Conservation (phyloP, 2,329 filamentous ascomycete species). For the Achaetomium macrosporum region DNA sequence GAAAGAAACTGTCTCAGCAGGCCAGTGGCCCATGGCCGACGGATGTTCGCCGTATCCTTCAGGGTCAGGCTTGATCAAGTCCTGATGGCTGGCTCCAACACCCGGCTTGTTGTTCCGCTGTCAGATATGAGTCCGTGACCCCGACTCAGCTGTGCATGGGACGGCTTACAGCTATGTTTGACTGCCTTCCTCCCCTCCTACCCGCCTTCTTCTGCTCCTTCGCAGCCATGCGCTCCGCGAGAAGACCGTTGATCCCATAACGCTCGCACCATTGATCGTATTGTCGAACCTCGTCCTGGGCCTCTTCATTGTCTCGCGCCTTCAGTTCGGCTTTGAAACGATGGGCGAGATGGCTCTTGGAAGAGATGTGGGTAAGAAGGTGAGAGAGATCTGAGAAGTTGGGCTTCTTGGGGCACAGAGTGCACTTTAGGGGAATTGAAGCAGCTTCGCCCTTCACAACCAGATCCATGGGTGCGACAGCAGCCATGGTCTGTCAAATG, state of each 20-base stretch:
- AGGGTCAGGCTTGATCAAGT: conserved; percentile 19
- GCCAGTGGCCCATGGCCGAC: conserved; percentile 19
- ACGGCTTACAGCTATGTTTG: conserved; percentile 16
- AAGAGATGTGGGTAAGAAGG: conserved; percentile 84
- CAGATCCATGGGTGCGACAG: conserved; percentile 25
- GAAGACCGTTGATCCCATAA: conserved; percentile 64
- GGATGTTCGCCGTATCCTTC: conserved; percentile 11
- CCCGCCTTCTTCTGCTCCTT: conserved; percentile 59
- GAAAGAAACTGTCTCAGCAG: conserved; percentile 3
- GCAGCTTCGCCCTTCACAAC: conserved; percentile 12
- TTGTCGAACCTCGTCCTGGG: conserved; percentile 54
- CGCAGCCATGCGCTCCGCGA: conserved; percentile 70
- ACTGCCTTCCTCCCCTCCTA: conserved; percentile 23
- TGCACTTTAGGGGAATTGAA: conserved; percentile 67
- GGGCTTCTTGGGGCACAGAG: conserved; percentile 73
- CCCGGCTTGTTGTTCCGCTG: conserved; percentile 1
- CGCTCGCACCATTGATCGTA: conserved; percentile 76
- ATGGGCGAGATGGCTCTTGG: conserved; percentile 83
- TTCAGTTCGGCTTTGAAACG: conserved; percentile 76
- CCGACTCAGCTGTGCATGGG: neutral
- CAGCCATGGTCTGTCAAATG: conserved; percentile 34
- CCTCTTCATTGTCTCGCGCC: conserved; percentile 59
- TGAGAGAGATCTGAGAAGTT: conserved; percentile 88
- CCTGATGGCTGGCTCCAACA: neutral
- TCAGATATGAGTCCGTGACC: neutral